Conservation (phyloP, 2,329 filamentous ascomycete species). For the Zymoseptoria brevis region DNA sequence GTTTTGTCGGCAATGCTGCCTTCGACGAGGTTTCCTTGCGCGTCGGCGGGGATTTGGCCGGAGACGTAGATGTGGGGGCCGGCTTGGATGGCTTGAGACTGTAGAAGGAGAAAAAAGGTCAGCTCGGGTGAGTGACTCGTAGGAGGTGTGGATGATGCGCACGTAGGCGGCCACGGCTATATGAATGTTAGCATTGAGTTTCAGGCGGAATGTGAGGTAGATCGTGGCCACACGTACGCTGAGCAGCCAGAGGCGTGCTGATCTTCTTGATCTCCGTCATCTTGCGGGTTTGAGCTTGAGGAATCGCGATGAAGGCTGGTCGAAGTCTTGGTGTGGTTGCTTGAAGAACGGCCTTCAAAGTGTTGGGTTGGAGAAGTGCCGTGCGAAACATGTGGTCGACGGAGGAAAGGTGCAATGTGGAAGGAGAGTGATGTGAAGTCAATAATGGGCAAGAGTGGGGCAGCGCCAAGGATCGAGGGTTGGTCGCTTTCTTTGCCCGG, state of each 20-base stretch:
- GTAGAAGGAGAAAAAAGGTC: neutral
- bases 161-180: conserved; percentile 36
- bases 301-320: too few species aligned
- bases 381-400: neutral
- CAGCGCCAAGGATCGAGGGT: neutral
- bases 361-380: neutral
- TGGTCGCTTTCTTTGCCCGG: neutral
- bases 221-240: conserved; percentile 29
- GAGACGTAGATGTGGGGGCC: conserved; percentile 61
- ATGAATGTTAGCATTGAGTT: neutral
- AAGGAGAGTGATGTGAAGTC: neutral
- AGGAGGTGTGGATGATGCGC: too few species aligned
- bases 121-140: too few species aligned
- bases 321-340: neutral
- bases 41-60: conserved; percentile 68
- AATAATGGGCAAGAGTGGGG: neutral
- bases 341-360: neutral
- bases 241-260: conserved; percentile 35
- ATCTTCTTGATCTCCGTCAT: conserved; percentile 41
- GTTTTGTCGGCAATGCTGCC: conserved; percentile 63
- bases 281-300: conserved; percentile 11
- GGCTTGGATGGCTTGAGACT: conserved; percentile 57
- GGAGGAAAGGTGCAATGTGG: neutral
- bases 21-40: conserved; percentile 51
- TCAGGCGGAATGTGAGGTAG: neutral